A percentile compares a stretch with the other conserved stretches of the same genome.
Evolutionary conservation across 768 basidiomycete genomes (phyloP).

Genomic region (Lentinula guzmanii): DNA sequence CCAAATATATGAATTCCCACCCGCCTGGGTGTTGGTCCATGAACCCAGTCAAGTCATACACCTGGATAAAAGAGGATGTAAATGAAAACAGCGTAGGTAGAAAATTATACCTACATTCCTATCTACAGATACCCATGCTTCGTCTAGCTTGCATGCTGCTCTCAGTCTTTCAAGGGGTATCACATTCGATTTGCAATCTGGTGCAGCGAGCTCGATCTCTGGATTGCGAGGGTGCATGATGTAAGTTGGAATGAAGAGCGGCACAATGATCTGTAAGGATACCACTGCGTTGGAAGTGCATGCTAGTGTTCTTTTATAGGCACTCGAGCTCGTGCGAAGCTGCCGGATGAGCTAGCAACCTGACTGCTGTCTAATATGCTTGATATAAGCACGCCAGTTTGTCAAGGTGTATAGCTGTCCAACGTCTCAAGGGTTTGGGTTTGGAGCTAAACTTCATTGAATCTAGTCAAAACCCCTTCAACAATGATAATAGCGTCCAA

Average conservation of each 20-base stretch:
- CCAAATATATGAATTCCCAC: neutral
- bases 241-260: neutral
- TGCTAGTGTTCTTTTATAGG: no score
- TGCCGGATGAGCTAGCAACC: no score
- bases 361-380: no score
- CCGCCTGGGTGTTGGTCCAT: neutral
- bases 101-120: neutral
- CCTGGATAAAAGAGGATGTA: neutral
- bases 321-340: no score
- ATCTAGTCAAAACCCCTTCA: no score
- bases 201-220: neutral
- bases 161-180: neutral
- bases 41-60: conserved; percentile 1
- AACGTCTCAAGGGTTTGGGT: no score
- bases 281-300: no score
- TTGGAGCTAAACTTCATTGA: no score
- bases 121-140: neutral
- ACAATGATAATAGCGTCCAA: no score
- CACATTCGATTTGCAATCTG: neutral
- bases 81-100: neutral
- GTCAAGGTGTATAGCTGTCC: no score
- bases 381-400: no score
- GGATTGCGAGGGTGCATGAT: neutral
- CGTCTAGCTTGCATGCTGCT: neutral
- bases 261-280: neutral